A percentile compares a stretch with the other conserved stretches of the same genome.
These are phyloP conservation scores for Persicaria tinctoria DNA, from an alignment of 148 eudicot genomes.

Conservation along the genomic window DNA sequence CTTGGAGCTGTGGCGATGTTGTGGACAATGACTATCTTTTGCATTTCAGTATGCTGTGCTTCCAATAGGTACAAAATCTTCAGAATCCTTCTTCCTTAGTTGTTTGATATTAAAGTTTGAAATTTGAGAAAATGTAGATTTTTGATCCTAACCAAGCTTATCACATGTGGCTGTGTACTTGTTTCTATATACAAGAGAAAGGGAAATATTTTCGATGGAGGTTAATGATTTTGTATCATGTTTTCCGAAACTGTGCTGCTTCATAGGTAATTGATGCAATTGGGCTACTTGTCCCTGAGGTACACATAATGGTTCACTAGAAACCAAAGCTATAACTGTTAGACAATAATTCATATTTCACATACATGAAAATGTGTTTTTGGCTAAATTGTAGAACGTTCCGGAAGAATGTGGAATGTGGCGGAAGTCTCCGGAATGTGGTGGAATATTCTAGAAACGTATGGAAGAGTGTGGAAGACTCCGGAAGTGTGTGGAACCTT, in stretches of 20 bases:
- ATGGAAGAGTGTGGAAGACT: no score
- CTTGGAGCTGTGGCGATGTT: constrained; percentile 89
- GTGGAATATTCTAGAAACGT: no score
- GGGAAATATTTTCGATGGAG: neutral
- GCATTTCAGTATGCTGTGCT: constrained; percentile 79
- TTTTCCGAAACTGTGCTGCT: neutral
- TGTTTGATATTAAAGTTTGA: neutral
- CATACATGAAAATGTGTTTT: no score
- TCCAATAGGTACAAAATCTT: constrained; percentile 64
- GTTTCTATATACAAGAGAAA: neutral
- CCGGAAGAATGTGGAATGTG: no score
- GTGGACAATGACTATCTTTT: constrained; percentile 85
- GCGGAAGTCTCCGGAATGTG: no score
- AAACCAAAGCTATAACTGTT: neutral
- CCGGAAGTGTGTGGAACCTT: no score
- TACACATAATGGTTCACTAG: neutral
- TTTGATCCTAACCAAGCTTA: neutral
- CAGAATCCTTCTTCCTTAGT: neutral
- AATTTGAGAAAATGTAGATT: neutral
- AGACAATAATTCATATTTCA: no score
- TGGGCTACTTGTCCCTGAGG: neutral
- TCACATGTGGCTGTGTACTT: neutral
- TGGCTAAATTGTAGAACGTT: no score
- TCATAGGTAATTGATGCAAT: neutral
- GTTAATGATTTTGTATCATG: neutral